These are phyloP conservation scores for Annona cherimola DNA, from an alignment of 164 flowering plant species.

Conservation along the genomic window DNA sequence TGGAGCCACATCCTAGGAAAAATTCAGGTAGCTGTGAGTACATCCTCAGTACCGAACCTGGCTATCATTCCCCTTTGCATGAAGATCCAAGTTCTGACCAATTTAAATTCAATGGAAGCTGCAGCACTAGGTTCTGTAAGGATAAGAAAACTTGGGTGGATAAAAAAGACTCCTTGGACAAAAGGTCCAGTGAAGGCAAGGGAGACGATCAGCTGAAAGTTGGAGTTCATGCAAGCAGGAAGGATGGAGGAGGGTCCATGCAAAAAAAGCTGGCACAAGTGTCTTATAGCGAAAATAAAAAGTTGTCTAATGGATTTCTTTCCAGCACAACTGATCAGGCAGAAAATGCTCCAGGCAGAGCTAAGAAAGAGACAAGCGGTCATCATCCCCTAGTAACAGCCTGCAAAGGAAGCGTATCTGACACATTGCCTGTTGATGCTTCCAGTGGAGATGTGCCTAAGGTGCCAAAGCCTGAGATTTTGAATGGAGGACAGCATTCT, in stretches of 20 bases:
- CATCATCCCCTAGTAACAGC: constrained; percentile 19
- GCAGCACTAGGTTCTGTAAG: constrained; percentile 24
- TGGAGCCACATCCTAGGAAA: constrained; percentile 14
- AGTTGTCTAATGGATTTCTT: constrained; percentile 25
- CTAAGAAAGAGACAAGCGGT: constrained; percentile 6
- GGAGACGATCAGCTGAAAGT: constrained; percentile 26
- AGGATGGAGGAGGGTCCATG: constrained; percentile 21
- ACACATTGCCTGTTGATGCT: constrained; percentile 25
- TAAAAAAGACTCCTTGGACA: constrained; percentile 39
- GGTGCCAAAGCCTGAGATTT: constrained; percentile 37
- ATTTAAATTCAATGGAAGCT: constrained; percentile 30
- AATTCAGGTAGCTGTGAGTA: constrained; percentile 4
- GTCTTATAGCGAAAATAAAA: constrained; percentile 27
- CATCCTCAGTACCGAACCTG: constrained; percentile 23
- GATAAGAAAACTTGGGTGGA: constrained; percentile 26
- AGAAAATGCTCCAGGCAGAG: constrained; percentile 1
- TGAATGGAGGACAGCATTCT: constrained; percentile 39
- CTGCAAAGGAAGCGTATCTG: constrained; percentile 37
- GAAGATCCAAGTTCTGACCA: constrained; percentile 38
- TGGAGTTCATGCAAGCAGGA: constrained; percentile 24
- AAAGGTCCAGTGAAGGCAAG: constrained; percentile 32
- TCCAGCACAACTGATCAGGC: constrained; percentile 33
- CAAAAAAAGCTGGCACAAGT: constrained; percentile 23
- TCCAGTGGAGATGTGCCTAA: constrained; percentile 31
- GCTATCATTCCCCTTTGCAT: constrained; percentile 19